phyloP scores from a whole-genome alignment of 176 grass and related monocot species.

The Microstegium vimineum region DNA sequence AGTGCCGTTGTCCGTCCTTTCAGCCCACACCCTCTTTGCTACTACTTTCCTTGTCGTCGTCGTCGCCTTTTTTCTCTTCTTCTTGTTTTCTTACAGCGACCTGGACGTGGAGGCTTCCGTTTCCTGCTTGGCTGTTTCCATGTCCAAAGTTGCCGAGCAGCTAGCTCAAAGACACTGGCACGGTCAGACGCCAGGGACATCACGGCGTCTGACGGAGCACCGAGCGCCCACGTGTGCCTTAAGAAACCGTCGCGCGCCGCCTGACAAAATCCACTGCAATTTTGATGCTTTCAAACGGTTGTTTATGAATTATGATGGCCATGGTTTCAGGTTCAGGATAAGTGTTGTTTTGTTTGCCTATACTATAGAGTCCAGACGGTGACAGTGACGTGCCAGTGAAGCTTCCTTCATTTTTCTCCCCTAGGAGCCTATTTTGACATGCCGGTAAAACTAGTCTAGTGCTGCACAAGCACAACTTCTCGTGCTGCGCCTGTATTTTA shows the following conservation, averaged over 20 bases:
- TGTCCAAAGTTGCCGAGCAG: neutral
- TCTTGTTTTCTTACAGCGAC: neutral
- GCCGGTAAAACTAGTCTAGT: neutral
- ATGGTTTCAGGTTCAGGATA: neutral
- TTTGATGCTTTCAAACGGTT: neutral
- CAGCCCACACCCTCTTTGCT: too few species aligned
- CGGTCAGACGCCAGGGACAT: neutral
- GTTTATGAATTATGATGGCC: neutral
- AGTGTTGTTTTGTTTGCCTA: neutral
- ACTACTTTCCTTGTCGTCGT: too few species aligned
- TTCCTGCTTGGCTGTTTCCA: neutral
- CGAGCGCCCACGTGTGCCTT: neutral
- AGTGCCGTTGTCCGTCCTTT: too few species aligned
- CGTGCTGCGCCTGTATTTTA: neutral
- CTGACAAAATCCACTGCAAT: neutral
- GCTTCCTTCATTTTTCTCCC: neutral
- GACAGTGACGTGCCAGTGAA: neutral
- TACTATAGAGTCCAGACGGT: neutral
- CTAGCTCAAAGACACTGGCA: neutral
- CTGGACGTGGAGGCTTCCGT: neutral
- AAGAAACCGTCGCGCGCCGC: neutral
- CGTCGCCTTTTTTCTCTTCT: neutral
- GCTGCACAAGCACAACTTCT: neutral
- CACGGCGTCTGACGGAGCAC: neutral
- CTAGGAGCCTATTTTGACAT: conserved; percentile 12